Evolutionary conservation across 176 grass and related monocot species (phyloP), one percentile per base, ranked within the genome.

Genomic region (Phoenix dactylifera): DNA sequence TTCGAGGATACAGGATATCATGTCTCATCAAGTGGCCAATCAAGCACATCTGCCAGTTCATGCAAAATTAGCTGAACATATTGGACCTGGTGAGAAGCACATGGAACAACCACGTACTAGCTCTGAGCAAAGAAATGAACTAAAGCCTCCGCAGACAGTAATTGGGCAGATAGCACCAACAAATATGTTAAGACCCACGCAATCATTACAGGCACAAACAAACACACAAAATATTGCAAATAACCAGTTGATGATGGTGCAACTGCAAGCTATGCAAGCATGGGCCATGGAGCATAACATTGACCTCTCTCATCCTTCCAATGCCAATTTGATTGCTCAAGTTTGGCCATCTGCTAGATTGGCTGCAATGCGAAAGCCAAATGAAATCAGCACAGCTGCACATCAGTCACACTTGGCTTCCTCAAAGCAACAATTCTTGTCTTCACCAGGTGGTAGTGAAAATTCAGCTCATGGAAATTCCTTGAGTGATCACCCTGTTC

Each of bases 221-320:
- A 74, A 32, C 25, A 67, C 60, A 29, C 48, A 67, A 61, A 83
- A 10, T 18, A 60, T 57, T 24, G 65, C 63, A 60, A 82, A 60
- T 60, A 77, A 64, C 52, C 82, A 86, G n/a, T 51, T 88, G 55
- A 74, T 75, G 22, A 71, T 84, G 50, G 17, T 67, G n/a, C 89
- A 95, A 63, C 66, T 88, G 54, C 93, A 92, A 86, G 74, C 77
- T 54, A 76, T 98, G 76, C 84, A 92, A 68, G 79, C 79, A 51
- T 98, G 88, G 88, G 94, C 84, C 51, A 98, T 93, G 65, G 84
- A 92, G 55, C 54, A 83, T 55, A 98, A 98, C 12, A 22, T 98
- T 0, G 94, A 98, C 54, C 76, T 98, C 32, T 89, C 94, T 54
- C 72, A 86, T 87, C 88, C 94, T 61, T 82, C 88, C 63, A 93